These are phyloP conservation scores for Barnettozyma vustinii DNA, from an alignment of 805 yeast genomes.

Conservation along the genomic window DNA sequence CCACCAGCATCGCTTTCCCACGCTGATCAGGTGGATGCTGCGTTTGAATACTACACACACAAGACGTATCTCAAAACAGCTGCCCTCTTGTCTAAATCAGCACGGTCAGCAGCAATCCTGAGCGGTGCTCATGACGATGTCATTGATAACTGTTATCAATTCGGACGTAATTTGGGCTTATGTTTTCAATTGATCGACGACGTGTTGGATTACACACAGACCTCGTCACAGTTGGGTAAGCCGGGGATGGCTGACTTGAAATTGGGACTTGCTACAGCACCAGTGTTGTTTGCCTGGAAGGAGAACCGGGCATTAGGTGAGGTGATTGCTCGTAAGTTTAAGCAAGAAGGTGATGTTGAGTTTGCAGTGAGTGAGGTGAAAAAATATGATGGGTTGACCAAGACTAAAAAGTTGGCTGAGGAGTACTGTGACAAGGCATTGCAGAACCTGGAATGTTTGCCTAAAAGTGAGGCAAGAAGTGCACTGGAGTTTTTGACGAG, in stretches of 20 bases:
- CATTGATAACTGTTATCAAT: constrained; percentile 84
- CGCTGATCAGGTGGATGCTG: constrained; percentile 67
- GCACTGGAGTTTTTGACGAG: constrained; percentile 83
- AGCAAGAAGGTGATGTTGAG: constrained; percentile 76
- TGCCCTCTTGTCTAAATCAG: constrained; percentile 86
- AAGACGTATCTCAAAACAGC: constrained; percentile 96
- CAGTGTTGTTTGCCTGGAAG: constrained; percentile 92
- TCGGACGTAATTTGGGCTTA: constrained; percentile 88
- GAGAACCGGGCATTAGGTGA: constrained; percentile 80
- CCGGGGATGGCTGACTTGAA: constrained; percentile 95
- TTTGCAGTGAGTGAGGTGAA: constrained; percentile 71
- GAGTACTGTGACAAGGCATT: constrained; percentile 75
- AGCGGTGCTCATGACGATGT: constrained; percentile 74
- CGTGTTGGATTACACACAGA: constrained; percentile 89
- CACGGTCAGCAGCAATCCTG: constrained; percentile 88
- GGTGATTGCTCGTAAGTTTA: constrained; percentile 78
- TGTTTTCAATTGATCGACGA: constrained; percentile 97
- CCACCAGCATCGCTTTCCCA: constrained; percentile 40
- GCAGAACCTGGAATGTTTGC: constrained; percentile 57
- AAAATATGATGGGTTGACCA: constrained; percentile 64
- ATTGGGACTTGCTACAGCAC: constrained; percentile 95
- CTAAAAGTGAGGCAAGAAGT: constrained; percentile 83
- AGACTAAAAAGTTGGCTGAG: constrained; percentile 73
- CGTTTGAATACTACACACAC: constrained; percentile 91
- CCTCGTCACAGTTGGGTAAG: constrained; percentile 80